These are phyloP conservation scores for Schoenoplectus triqueter DNA, from an alignment of 202 grass and related monocot species.

Conservation along the genomic window DNA sequence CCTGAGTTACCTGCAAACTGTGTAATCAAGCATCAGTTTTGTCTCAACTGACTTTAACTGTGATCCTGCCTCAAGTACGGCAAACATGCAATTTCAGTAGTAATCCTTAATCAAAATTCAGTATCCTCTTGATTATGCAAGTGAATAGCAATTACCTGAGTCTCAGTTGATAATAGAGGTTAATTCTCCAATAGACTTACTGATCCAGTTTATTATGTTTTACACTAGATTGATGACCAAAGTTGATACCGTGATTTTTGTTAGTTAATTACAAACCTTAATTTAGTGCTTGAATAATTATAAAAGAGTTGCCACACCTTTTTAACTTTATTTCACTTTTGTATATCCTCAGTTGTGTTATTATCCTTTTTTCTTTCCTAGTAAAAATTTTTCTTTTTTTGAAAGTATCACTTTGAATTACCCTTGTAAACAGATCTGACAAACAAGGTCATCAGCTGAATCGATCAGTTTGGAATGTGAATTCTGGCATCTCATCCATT, in stretches of 20 bases:
- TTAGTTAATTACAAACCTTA: neutral
- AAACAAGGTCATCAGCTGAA: conserved; percentile 71
- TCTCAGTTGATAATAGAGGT: neutral
- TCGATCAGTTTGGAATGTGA: conserved; percentile 70
- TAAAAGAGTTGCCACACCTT: neutral
- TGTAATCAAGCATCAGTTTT: neutral
- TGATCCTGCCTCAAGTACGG: neutral
- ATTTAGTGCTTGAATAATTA: neutral
- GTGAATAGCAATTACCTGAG: neutral
- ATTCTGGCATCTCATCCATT: conserved; percentile 63
- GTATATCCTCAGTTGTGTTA: neutral
- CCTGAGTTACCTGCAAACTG: neutral
- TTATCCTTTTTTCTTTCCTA: neutral
- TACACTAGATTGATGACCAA: neutral
- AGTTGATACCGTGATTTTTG: neutral
- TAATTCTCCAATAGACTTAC: conserved; percentile 2
- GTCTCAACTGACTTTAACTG: neutral
- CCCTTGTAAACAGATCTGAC: conserved; percentile 61
- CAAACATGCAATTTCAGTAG: neutral
- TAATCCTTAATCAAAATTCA: neutral
- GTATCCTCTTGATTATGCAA: neutral
- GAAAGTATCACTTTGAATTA: conserved; percentile 1
- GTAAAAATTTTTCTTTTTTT: neutral
- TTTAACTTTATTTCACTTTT: neutral
- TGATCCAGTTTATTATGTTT: neutral